These are phyloP conservation scores for Chaetomium sp. DNA, from an alignment of 2,329 filamentous ascomycete genomes.

Conservation along the genomic window DNA sequence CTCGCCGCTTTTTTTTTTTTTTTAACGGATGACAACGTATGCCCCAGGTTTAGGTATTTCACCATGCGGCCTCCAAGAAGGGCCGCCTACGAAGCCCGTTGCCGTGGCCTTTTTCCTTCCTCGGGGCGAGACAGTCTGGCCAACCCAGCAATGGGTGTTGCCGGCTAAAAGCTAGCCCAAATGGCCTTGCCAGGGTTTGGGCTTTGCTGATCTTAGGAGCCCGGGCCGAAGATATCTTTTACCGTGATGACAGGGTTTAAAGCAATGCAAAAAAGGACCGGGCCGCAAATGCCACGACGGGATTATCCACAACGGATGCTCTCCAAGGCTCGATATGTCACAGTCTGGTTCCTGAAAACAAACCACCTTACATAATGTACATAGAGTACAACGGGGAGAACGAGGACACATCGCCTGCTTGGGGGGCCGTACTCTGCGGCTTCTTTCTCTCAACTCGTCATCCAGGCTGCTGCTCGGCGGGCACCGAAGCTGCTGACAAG, in stretches of 20 bases:
- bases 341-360: neutral
- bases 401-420: neutral
- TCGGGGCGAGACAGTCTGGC: neutral
- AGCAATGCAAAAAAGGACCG: neutral
- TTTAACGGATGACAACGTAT: neutral
- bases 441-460: conserved; percentile 64
- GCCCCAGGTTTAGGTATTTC: neutral
- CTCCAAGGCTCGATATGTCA: neutral
- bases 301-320: neutral
- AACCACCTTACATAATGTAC: conserved; percentile 2
- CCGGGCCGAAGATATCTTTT: conserved; percentile 9
- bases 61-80: neutral
- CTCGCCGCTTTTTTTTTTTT: neutral
- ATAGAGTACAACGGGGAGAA: conserved; percentile 1
- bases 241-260: conserved; percentile 9
- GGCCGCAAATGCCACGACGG: neutral
- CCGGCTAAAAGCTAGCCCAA: conserved; percentile 7
- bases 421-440: neutral
- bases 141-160: neutral
- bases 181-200: neutral
- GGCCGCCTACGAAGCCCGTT: neutral
- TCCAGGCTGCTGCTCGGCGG: conserved; percentile 82
- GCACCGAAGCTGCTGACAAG: conserved; percentile 86
- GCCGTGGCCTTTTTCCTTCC: neutral
- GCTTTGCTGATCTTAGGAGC: neutral